Evolutionary conservation across 2,329 filamentous ascomycete genomes (phyloP).

Genomic region (Plectosphaerella plurivora): DNA sequence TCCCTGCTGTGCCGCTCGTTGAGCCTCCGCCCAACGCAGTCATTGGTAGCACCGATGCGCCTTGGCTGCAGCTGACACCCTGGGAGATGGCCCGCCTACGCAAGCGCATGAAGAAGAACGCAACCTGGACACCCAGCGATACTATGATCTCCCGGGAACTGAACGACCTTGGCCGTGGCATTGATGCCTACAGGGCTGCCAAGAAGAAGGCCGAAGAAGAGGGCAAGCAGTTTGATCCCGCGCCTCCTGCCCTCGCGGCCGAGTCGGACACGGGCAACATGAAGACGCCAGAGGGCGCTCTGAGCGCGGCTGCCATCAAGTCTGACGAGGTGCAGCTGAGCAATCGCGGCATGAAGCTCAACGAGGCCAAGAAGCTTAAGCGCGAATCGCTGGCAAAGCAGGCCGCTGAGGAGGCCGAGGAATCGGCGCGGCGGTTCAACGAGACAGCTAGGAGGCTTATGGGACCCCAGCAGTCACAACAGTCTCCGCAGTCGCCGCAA

Average conservation of each 20-base stretch:
- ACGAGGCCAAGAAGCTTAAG: conserved; percentile 73
- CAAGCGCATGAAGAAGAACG: conserved; percentile 90
- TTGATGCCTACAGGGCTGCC: conserved; percentile 57
- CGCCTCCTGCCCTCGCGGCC: conserved; percentile 34
- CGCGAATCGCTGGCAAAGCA: conserved; percentile 58
- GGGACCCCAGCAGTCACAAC: conserved; percentile 22
- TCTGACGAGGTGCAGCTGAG: conserved; percentile 60
- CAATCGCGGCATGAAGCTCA: conserved; percentile 73
- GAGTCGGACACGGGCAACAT: conserved; percentile 46
- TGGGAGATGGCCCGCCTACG: conserved; percentile 65
- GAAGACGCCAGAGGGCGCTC: conserved; percentile 55
- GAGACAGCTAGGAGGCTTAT: conserved; percentile 42
- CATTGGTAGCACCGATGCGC: conserved; percentile 54
- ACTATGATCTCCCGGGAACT: conserved; percentile 82
- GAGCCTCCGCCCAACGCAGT: conserved; percentile 38
- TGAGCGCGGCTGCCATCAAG: conserved; percentile 51
- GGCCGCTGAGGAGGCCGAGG: conserved; percentile 59
- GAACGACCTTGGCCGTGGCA: conserved; percentile 63
- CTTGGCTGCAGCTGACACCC: conserved; percentile 61
- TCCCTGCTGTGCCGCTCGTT: conserved; percentile 17
- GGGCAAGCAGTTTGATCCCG: conserved; percentile 55
- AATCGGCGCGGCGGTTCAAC: conserved; percentile 49
- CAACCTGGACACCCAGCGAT: conserved; percentile 77
- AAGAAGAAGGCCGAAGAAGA: conserved; percentile 62
- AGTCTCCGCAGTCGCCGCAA: conserved; percentile 12